These are phyloP conservation scores for Nakataea oryzae DNA, from an alignment of 2,329 filamentous ascomycete species.

Conservation along the genomic window DNA sequence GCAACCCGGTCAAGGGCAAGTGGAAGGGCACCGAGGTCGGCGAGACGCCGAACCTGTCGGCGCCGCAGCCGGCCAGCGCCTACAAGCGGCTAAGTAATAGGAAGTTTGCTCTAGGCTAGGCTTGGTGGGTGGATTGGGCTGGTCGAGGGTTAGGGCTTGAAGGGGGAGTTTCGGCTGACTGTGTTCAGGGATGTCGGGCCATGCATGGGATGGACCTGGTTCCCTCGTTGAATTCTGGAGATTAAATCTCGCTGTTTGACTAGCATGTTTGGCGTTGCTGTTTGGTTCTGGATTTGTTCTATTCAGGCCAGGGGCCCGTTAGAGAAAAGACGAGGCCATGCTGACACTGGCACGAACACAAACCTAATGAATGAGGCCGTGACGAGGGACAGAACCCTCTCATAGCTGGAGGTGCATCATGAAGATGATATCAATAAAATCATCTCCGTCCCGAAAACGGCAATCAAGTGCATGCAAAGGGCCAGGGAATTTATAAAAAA, in stretches of 20 bases:
- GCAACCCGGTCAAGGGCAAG: constrained; percentile 16
- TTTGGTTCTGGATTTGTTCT: neutral
- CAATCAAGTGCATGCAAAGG: neutral
- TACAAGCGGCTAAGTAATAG: constrained; percentile 15
- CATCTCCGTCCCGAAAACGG: neutral
- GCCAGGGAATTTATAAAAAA: too few relatives aligned
- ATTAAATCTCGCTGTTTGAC: neutral
- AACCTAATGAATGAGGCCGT: too few relatives aligned
- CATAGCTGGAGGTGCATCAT: neutral
- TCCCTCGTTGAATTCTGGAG: neutral
- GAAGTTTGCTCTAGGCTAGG: constrained; percentile 32
- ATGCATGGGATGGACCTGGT: neutral
- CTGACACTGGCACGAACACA: neutral
- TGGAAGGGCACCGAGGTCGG: constrained; percentile 9
- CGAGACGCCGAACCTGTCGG: neutral
- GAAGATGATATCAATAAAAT: neutral
- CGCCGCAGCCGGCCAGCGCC: constrained; percentile 9
- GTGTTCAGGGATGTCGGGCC: too few relatives aligned
- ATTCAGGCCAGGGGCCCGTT: too few relatives aligned
- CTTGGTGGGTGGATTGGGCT: too few relatives aligned
- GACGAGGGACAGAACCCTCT: neutral
- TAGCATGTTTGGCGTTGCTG: neutral
- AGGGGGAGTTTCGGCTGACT: neutral
- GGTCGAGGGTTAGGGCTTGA: neutral
- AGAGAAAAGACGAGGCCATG: too few relatives aligned